Evolutionary conservation across 164 flowering plant species (phyloP).

Genomic region (Vitis amurensis): DNA sequence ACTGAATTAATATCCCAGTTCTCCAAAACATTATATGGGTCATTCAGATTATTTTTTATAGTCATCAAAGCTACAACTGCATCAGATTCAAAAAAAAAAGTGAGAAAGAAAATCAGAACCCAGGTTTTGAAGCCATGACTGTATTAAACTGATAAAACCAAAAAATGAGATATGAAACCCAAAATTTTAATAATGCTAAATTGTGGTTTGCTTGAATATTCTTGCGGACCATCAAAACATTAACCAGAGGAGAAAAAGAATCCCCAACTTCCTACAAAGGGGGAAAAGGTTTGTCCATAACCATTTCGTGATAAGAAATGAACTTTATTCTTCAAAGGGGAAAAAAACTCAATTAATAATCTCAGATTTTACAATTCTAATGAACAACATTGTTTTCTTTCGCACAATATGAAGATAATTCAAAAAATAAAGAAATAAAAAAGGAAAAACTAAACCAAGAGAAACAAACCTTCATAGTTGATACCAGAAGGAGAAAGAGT

Average conservation of each 20-base stretch:
- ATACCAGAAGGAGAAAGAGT: constrained; percentile 90
- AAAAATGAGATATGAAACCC: not conserved
- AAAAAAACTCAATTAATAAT: not conserved
- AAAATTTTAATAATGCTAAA: not conserved
- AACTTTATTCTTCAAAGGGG: too few species aligned
- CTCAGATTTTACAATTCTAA: not conserved
- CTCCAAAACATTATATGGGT: constrained; percentile 88
- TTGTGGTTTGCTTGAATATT: not conserved
- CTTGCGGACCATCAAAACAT: not conserved
- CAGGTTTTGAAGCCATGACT: not conserved
- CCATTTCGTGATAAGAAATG: too few species aligned
- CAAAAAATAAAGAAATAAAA: not conserved
- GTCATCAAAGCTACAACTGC: constrained; percentile 89
- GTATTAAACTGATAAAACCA: not conserved
- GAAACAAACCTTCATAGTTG: constrained; percentile 83
- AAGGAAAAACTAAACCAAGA: not conserved
- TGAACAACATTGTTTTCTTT: not conserved
- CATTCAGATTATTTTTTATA: constrained; percentile 62
- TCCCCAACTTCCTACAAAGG: not conserved
- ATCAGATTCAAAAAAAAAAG: constrained; percentile 1
- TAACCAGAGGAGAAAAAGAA: not conserved
- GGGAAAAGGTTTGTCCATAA: too few species aligned
- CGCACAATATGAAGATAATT: not conserved
- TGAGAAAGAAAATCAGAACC: not conserved
- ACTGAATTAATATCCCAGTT: constrained; percentile 92